A percentile compares a stretch with the other conserved stretches of the same genome.
Conservation (phyloP, 352 stramenopile genomes). For the Thalassiosira ordinaria region DNA sequence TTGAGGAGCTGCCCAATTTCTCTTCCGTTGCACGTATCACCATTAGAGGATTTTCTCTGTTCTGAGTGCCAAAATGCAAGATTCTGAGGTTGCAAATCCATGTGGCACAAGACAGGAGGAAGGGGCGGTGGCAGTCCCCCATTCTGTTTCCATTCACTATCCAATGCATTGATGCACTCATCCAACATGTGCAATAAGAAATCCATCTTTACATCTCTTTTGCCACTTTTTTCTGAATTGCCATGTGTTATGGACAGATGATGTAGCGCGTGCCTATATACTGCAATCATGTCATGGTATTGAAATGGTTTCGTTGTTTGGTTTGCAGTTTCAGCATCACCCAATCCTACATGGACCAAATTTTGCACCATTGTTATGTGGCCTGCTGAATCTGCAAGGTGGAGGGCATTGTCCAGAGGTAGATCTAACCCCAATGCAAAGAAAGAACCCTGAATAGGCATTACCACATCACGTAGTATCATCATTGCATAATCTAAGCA, state of each 20-base stretch:
- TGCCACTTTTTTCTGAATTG: background rate
- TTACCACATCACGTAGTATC: conserved; percentile 66
- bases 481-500: conserved; percentile 67
- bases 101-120: conserved; percentile 70
- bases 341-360: conserved; percentile 23
- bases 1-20: too few relatives aligned
- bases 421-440: conserved; percentile 4
- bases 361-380: background rate
- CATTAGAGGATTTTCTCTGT: background rate
- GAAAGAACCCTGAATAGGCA: conserved; percentile 70
- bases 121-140: conserved; percentile 23
- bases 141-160: conserved; percentile 38
- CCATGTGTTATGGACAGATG: too few relatives aligned
- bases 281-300: conserved; percentile 57
- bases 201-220: conserved; percentile 33
- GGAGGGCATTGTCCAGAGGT: background rate
- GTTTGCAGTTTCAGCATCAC: background rate
- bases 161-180: conserved; percentile 27
- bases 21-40: too few relatives aligned
- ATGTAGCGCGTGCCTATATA: conserved; percentile 36
- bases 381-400: background rate
- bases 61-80: conserved; percentile 57
- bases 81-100: conserved; percentile 86
- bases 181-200: conserved; percentile 33
- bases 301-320: conserved; percentile 21